Evolutionary conservation across 2,329 filamentous ascomycete genomes (phyloP).

Genomic region (Aspergillus quadricinctus): DNA sequence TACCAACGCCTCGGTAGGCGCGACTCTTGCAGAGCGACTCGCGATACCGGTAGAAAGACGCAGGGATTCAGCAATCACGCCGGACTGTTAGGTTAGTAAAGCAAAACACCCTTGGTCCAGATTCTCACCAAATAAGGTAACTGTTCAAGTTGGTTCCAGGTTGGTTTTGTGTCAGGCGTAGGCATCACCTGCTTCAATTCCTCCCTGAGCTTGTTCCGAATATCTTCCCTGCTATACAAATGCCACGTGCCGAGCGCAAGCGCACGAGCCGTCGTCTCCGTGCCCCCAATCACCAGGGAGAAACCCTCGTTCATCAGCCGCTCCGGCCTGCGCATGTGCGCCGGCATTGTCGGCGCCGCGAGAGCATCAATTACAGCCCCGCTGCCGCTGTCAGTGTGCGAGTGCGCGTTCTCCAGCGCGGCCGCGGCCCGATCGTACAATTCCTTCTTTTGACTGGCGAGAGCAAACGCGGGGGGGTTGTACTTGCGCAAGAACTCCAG

Average conservation of each 20-base stretch:
- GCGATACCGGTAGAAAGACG: conserved; percentile 40
- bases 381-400: not conserved
- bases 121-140: conserved; percentile 36
- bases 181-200: conserved; percentile 29
- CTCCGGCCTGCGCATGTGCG: conserved; percentile 14
- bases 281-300: conserved; percentile 35
- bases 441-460: conserved; percentile 14
- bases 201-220: conserved; percentile 19
- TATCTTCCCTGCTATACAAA: conserved; percentile 14
- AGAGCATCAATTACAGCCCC: conserved; percentile 15
- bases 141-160: conserved; percentile 33
- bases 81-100: conserved; percentile 7
- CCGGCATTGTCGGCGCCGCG: conserved; percentile 12
- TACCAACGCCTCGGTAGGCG: conserved; percentile 21
- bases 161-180: conserved; percentile 14
- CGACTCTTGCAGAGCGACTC: conserved; percentile 24
- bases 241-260: conserved; percentile 27
- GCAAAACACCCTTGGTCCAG: not conserved
- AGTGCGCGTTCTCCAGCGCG: conserved; percentile 4
- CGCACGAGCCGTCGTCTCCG: conserved; percentile 34
- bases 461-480: conserved; percentile 9
- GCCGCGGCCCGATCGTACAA: conserved; percentile 5
- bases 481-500: conserved; percentile 7
- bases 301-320: conserved; percentile 38
- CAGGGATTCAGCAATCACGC: conserved; percentile 24